A percentile compares a stretch with the other conserved stretches of the same genome.
Evolutionary conservation across 352 stramenopile genomes (phyloP).

Genomic region (Phytopythium vexans): DNA sequence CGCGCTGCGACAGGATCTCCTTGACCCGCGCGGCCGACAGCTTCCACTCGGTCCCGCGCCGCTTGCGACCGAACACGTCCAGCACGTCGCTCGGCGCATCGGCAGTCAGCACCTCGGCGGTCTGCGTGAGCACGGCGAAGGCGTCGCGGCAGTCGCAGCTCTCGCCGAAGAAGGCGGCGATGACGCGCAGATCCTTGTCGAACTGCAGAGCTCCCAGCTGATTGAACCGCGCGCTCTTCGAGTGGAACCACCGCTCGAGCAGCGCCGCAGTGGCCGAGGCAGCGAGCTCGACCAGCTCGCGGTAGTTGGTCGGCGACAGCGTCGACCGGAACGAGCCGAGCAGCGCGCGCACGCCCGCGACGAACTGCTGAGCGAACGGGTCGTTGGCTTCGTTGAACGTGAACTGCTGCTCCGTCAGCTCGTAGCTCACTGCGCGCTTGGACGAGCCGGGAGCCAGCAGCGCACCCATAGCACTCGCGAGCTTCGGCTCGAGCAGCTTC

Average conservation of each 20-base stretch:
- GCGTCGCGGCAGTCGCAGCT: slow-evolving; percentile 45
- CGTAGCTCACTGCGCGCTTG: slow-evolving; percentile 62
- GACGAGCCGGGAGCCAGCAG: slow-evolving; percentile 43
- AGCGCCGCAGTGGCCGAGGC: slow-evolving; percentile 38
- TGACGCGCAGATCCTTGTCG: slow-evolving; percentile 81
- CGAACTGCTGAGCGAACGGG: slow-evolving; percentile 77
- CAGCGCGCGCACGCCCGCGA: slow-evolving; percentile 51
- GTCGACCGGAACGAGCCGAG: slow-evolving; percentile 44
- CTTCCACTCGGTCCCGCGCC: slow-evolving; percentile 65
- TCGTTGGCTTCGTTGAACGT: slow-evolving; percentile 88
- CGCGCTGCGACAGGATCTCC: slow-evolving; percentile 67
- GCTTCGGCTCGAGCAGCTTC: slow-evolving; percentile 76
- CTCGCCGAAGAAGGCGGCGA: slow-evolving; percentile 61
- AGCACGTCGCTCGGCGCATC: slow-evolving; percentile 69
- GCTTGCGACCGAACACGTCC: slow-evolving; percentile 67
- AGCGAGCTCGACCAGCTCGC: slow-evolving; percentile 43
- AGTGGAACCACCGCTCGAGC: slow-evolving; percentile 66
- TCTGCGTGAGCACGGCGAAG: slow-evolving; percentile 66
- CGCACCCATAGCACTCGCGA: slow-evolving; percentile 41
- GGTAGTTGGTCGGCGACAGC: slow-evolving; percentile 62
- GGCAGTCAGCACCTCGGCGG: slow-evolving; percentile 66
- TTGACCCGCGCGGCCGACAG: slow-evolving; percentile 67
- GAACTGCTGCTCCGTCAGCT: slow-evolving; percentile 84
- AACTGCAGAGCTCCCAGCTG: slow-evolving; percentile 84
- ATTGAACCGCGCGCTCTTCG: slow-evolving; percentile 56